Conservation (phyloP, 805 yeast species). For the Nakazawaea molendinolei region DNA sequence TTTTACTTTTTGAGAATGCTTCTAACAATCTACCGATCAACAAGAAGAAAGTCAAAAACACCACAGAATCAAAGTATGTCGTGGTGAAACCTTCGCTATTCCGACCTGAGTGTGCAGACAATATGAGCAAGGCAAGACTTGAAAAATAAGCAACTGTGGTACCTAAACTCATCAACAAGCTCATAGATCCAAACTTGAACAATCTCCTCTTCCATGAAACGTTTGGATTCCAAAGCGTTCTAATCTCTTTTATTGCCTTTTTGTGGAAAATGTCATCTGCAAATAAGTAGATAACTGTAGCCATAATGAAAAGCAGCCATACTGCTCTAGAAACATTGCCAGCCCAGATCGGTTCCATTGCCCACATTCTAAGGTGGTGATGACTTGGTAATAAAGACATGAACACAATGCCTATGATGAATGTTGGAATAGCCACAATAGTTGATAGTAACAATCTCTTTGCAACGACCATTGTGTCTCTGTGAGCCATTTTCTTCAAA, state of each 20-base stretch:
- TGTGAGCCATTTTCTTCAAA: constrained; percentile 38
- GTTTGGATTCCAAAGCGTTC: constrained; percentile 48
- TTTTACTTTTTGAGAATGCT: constrained; percentile 56
- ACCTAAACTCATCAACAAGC: constrained; percentile 63
- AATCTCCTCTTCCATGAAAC: constrained; percentile 50
- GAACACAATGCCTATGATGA: constrained; percentile 60
- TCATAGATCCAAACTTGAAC: constrained; percentile 75
- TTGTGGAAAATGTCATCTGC: constrained; percentile 68
- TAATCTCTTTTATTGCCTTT: constrained; percentile 56
- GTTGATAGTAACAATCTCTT: constrained; percentile 42
- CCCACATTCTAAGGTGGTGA: constrained; percentile 41
- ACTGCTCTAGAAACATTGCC: constrained; percentile 55
- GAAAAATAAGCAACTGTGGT: constrained; percentile 68
- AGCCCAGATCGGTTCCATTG: constrained; percentile 54
- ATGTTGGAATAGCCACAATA: constrained; percentile 55
- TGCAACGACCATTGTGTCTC: constrained; percentile 40
- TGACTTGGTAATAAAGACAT: constrained; percentile 49
- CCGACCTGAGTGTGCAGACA: constrained; percentile 30
- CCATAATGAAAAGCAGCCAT: constrained; percentile 59
- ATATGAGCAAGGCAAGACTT: constrained; percentile 48
- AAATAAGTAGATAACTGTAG: constrained; percentile 70
- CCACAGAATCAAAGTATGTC: constrained; percentile 74
- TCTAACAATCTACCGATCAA: constrained; percentile 67
- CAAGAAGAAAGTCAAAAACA: constrained; percentile 65
- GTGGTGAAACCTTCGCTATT: constrained; percentile 41